phyloP scores from a whole-genome alignment of 306 rosid genomes.

The Comarum palustre region DNA sequence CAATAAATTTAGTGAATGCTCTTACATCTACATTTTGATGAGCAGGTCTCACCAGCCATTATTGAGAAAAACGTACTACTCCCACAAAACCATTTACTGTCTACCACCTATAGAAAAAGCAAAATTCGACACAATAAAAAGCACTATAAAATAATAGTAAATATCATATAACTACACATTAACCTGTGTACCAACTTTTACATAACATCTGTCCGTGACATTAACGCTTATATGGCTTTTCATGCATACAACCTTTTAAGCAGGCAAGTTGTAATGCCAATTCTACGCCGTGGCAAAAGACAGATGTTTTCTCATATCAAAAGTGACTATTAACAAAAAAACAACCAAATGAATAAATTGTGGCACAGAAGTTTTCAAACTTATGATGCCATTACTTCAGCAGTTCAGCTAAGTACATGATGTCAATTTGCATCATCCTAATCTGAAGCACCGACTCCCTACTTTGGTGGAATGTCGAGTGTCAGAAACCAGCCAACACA shows the following conservation, averaged over 20 bases:
- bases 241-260: background rate
- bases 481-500: background rate
- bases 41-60: constrained; percentile 25
- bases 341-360: background rate
- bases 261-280: background rate
- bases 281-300: background rate
- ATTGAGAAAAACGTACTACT: constrained; percentile 42
- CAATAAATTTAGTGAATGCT: background rate
- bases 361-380: background rate
- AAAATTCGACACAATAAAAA: background rate
- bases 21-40: constrained; percentile 35
- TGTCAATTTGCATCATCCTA: background rate
- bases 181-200: background rate
- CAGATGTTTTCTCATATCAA: background rate
- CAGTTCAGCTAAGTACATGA: background rate
- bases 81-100: constrained; percentile 39
- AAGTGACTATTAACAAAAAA: background rate
- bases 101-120: constrained; percentile 34
- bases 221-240: background rate
- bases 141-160: background rate
- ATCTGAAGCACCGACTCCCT: background rate
- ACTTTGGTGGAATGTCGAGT: background rate
- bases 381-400: background rate
- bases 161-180: background rate
- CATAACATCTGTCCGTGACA: background rate